A percentile compares a stretch with the other conserved stretches of the same genome.
These are phyloP conservation scores for Colletotrichum brevisporum DNA, from an alignment of 2,329 filamentous ascomycete genomes.

Conservation along the genomic window DNA sequence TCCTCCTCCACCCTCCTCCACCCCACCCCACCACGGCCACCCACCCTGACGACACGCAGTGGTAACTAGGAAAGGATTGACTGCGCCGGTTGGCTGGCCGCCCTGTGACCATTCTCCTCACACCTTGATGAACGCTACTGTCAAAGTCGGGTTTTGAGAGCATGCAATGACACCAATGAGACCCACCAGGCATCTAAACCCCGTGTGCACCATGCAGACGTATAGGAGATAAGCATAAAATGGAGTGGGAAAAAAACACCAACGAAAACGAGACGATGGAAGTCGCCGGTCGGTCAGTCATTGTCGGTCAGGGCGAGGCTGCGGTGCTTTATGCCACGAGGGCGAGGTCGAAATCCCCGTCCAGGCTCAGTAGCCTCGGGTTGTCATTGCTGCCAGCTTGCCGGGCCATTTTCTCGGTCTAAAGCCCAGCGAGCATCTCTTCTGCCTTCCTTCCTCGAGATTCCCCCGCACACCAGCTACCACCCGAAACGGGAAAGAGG, in stretches of 20 bases:
- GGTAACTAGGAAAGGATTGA: neutral
- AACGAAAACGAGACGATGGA: neutral
- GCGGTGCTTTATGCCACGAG: slow-evolving; percentile 31
- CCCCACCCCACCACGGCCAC: slow-evolving; percentile 18
- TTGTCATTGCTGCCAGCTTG: slow-evolving; percentile 30
- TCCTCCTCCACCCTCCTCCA: neutral
- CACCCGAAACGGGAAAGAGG: neutral
- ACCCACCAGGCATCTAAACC: slow-evolving; percentile 23
- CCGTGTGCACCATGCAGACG: neutral
- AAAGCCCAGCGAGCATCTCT: slow-evolving; percentile 26
- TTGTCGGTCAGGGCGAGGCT: neutral
- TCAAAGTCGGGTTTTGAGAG: slow-evolving; percentile 9
- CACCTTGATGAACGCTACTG: slow-evolving; percentile 32
- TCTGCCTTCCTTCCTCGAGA: neutral
- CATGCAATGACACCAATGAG: neutral
- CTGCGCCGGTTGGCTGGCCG: neutral
- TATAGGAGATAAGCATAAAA: slow-evolving; percentile 21
- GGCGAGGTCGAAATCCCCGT: neutral
- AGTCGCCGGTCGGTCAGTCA: neutral
- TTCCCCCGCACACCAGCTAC: slow-evolving; percentile 29
- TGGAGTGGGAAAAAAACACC: neutral
- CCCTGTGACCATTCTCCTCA: neutral
- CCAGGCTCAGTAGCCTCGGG: slow-evolving; percentile 14
- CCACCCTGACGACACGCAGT: slow-evolving; percentile 26
- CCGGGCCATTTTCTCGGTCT: slow-evolving; percentile 15